Evolutionary conservation across 805 yeast genomes (phyloP), one percentile per base, ranked within the genome.

Genomic region (Komagataella mondaviorum): DNA sequence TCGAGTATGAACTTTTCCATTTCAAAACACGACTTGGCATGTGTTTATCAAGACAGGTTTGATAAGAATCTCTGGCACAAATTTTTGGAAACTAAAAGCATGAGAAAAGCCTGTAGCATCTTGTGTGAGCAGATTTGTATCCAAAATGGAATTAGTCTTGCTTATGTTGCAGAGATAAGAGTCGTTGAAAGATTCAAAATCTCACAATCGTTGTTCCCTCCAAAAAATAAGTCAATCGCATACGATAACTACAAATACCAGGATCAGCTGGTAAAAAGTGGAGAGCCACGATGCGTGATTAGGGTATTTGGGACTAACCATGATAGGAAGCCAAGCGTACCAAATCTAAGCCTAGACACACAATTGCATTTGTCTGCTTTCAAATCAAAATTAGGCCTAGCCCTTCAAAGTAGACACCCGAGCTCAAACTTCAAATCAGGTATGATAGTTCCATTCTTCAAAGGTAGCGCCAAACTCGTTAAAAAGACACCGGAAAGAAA

Each of bases 361-460:
- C 57, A 54, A 17, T 57, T 78, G 46, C 78, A 76, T 59, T 68
- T 67, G 49, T 64, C 65, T 39, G 72, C 77, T 0, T 71, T 78
- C 56, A 64, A 65, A 16, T 74, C 82, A 1, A 81, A 78, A 49
- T 73, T 71, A 63, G 86, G 86, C 1, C 57, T 76, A 4, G 63
- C 62, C 12, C 75, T 75, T 58, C 64, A 62, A 39, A 64, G 68
- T 48, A 55, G 62, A 1, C 65, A 63, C 16, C 39, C 39, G 14
- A 30, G 14, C 6, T 52, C 49, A 1, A 55, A 50, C 18, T 76
- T 69, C 53, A 73, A 66, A 49, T 64, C 73, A 30, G 86, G 85
- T 0, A 54, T 76, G 3, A 65, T 77, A 18, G 71, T 80, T 72
- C 81, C 84, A 0, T 75, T 80, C 55, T 71, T 62, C 58, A 67